Conservation (phyloP, 1,284 basidiomycete species). For the Hypsizygus ulmarius region DNA sequence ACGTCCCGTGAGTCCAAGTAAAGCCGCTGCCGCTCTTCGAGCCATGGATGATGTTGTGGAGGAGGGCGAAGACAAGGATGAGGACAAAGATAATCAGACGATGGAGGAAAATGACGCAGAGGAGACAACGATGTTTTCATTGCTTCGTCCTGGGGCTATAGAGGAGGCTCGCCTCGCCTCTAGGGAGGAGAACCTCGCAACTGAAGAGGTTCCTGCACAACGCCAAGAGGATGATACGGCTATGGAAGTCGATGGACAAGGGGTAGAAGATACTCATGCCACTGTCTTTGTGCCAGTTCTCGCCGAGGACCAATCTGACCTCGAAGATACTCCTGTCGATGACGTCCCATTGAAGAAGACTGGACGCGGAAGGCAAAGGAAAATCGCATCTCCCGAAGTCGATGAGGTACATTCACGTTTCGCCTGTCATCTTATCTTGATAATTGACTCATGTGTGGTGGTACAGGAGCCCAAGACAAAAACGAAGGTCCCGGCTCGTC, state of each 20-base stretch:
- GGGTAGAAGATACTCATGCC: neutral
- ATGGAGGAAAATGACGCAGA: slow-evolving; percentile 2
- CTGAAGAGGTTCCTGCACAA: neutral
- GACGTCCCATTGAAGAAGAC: neutral
- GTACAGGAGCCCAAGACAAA: slow-evolving; percentile 1
- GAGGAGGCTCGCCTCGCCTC: slow-evolving; percentile 11
- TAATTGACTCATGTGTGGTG: neutral
- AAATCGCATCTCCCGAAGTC: neutral
- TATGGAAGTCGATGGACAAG: slow-evolving; percentile 1
- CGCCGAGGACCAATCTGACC: neutral
- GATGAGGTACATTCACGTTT: neutral
- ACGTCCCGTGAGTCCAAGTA: slow-evolving; percentile 12
- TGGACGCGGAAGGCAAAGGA: neutral
- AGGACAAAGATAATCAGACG: slow-evolving; percentile 8
- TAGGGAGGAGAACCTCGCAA: slow-evolving; percentile 10
- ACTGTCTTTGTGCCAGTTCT: neutral
- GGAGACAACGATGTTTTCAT: slow-evolving; percentile 22
- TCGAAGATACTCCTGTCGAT: neutral
- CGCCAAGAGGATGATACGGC: neutral
- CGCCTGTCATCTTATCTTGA: neutral
- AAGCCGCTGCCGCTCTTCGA: neutral
- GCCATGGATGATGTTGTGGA: slow-evolving; percentile 9
- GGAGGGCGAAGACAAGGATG: slow-evolving; percentile 16
- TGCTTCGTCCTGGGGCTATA: slow-evolving; percentile 25
- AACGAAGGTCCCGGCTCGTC: slow-evolving; percentile 5